A percentile compares a stretch with the other conserved stretches of the same genome.
phyloP scores from a whole-genome alignment of 2,329 filamentous ascomycete genomes.

The Alternaria consortialis region DNA sequence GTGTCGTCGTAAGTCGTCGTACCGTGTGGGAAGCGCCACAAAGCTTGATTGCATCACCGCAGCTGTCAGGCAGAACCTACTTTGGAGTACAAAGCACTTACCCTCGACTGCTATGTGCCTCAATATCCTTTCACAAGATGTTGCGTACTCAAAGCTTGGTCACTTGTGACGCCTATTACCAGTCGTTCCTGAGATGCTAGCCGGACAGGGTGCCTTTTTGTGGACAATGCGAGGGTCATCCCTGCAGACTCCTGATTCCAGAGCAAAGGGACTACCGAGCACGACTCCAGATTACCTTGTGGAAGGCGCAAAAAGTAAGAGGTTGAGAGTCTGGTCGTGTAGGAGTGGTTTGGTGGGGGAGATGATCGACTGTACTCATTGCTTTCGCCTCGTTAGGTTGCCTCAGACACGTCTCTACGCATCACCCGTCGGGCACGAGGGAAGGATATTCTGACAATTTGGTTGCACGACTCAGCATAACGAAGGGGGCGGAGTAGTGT shows the following conservation, averaged over 20 bases:
- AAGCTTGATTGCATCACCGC: conserved; percentile 43
- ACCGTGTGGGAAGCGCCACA: conserved; percentile 43
- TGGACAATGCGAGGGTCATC: conserved; percentile 6
- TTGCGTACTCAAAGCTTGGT: conserved; percentile 15
- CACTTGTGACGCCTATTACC: conserved; percentile 19
- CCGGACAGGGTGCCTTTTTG: conserved; percentile 15
- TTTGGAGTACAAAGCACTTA: neutral
- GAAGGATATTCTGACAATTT: conserved; percentile 38
- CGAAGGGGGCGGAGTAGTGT: neutral
- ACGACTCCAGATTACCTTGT: neutral
- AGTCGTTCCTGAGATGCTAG: conserved; percentile 17
- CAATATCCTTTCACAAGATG: neutral
- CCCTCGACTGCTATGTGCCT: neutral
- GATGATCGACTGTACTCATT: conserved; percentile 4
- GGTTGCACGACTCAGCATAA: conserved; percentile 27
- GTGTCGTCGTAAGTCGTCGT: conserved; percentile 15
- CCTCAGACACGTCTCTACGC: conserved; percentile 8
- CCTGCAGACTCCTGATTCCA: conserved; percentile 10
- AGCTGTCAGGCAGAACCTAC: conserved; percentile 33
- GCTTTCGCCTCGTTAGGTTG: conserved; percentile 5
- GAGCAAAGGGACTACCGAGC: neutral
- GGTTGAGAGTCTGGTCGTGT: neutral
- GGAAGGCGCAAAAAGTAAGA: neutral
- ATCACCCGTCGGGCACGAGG: conserved; percentile 18
- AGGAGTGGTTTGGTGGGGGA: neutral